Percentiles rank a stretch among this genome's conserved stretches.
Conservation (phyloP, 441 rosid species). For the Kokia cookei region DNA sequence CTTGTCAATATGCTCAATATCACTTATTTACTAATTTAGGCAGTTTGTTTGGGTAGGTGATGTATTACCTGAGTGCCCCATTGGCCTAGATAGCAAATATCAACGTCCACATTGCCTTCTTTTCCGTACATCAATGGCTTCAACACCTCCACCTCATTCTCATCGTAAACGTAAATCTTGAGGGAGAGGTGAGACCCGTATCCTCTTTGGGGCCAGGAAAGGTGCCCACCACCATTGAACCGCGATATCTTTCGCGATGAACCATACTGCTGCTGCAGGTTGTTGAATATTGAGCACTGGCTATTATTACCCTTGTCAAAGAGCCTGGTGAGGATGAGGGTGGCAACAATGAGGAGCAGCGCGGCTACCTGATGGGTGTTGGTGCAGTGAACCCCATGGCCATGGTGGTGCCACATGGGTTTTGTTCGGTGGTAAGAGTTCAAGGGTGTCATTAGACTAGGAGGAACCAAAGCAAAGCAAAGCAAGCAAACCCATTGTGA, state of each 20-base stretch:
- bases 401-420: constrained; percentile 14
- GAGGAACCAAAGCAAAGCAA: background rate
- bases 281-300: background rate
- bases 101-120: constrained; percentile 48
- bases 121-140: constrained; percentile 63
- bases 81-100: constrained; percentile 80
- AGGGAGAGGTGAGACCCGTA: constrained; percentile 62
- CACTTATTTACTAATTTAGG: too few species aligned
- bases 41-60: background rate
- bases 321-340: constrained; percentile 75
- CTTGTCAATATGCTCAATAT: background rate
- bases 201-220: constrained; percentile 63
- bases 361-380: constrained; percentile 83
- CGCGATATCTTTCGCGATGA: constrained; percentile 15
- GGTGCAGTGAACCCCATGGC: constrained; percentile 49
- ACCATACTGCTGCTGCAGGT: background rate
- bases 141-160: constrained; percentile 69
- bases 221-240: constrained; percentile 33
- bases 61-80: constrained; percentile 91
- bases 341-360: constrained; percentile 52
- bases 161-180: constrained; percentile 83
- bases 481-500: background rate
- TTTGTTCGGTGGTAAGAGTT: background rate
- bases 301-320: constrained; percentile 18
- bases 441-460: background rate